A percentile compares a stretch with the other conserved stretches of the same genome.
Evolutionary conservation across 331 rosid species (phyloP).

Genomic region (Telfairia occidentalis): DNA sequence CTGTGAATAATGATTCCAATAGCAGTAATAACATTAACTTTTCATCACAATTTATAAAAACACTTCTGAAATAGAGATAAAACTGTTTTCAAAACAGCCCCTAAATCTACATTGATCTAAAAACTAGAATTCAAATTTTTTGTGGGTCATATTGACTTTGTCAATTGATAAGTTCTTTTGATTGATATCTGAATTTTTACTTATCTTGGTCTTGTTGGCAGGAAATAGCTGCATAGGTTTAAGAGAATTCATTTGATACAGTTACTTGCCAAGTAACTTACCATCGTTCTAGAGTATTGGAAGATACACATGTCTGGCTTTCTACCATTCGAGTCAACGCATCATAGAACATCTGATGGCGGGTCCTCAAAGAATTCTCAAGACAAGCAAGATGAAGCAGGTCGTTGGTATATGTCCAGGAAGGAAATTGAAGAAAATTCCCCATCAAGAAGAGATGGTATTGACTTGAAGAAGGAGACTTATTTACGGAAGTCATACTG

Average conservation of each 20-base stretch:
- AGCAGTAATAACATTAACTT: neutral
- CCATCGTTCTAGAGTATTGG: neutral
- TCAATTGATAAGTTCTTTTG: neutral
- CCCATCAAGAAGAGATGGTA: slow-evolving; percentile 66
- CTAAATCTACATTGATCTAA: neutral
- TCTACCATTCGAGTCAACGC: slow-evolving; percentile 25
- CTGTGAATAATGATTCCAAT: neutral
- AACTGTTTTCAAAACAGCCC: neutral
- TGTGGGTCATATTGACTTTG: neutral
- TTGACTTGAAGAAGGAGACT: slow-evolving; percentile 82
- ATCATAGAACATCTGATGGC: slow-evolving; percentile 44
- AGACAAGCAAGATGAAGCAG: slow-evolving; percentile 51
- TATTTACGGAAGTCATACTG: slow-evolving; percentile 82
- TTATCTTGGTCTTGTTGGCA: neutral
- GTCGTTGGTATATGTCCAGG: slow-evolving; percentile 66
- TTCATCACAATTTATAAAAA: neutral
- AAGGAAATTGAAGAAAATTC: slow-evolving; percentile 82
- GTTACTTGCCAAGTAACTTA: neutral
- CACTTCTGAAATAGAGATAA: neutral
- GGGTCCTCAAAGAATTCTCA: slow-evolving; percentile 36
- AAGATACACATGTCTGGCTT: slow-evolving; percentile 21
- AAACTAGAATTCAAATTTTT: neutral
- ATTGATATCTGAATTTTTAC: neutral
- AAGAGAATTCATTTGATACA: neutral
- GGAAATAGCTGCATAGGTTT: slow-evolving; percentile 3